phyloP scores from a whole-genome alignment of 345 rosid genomes.

The Lepidium aucheri region DNA sequence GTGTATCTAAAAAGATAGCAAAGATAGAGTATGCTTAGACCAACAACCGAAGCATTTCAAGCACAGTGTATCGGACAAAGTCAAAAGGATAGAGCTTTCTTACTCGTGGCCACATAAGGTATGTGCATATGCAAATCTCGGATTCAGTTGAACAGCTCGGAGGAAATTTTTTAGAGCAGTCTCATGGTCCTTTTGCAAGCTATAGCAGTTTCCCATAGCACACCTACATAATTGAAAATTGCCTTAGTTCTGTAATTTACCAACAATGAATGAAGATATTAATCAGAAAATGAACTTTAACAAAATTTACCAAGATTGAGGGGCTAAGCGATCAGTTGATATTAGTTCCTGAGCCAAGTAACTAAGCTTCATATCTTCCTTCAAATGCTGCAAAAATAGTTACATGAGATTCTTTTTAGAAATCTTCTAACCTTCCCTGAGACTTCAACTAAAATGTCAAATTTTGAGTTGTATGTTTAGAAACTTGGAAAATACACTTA shows the following conservation, averaged over 20 bases:
- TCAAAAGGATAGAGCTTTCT: slow-evolving; percentile 15
- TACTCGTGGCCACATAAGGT: slow-evolving; percentile 99
- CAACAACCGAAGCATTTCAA: neutral
- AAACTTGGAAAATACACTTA: slow-evolving; percentile 35
- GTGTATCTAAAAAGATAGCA: slow-evolving; percentile 48
- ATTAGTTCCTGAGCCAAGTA: slow-evolving; percentile 90
- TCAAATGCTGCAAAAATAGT: slow-evolving; percentile 66
- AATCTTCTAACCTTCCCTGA: neutral
- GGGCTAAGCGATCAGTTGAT: slow-evolving; percentile 90
- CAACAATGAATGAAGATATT: neutral
- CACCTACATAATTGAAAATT: slow-evolving; percentile 47
- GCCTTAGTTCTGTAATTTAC: neutral
- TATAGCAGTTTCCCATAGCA: slow-evolving; percentile 97
- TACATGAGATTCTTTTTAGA: neutral
- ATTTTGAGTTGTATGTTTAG: neutral
- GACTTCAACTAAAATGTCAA: neutral
- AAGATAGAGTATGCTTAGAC: neutral
- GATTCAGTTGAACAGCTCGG: slow-evolving; percentile 79
- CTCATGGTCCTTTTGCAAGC: slow-evolving; percentile 98
- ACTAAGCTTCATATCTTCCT: slow-evolving; percentile 97
- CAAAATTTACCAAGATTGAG: slow-evolving; percentile 77
- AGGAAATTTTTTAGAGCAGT: slow-evolving; percentile 89
- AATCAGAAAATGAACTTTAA: neutral
- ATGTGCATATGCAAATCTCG: slow-evolving; percentile 91
- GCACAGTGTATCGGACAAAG: neutral